Base-by-base conservation (phyloP, 768 basidiomycete species). In the Boletus tomentosulus region DNA sequence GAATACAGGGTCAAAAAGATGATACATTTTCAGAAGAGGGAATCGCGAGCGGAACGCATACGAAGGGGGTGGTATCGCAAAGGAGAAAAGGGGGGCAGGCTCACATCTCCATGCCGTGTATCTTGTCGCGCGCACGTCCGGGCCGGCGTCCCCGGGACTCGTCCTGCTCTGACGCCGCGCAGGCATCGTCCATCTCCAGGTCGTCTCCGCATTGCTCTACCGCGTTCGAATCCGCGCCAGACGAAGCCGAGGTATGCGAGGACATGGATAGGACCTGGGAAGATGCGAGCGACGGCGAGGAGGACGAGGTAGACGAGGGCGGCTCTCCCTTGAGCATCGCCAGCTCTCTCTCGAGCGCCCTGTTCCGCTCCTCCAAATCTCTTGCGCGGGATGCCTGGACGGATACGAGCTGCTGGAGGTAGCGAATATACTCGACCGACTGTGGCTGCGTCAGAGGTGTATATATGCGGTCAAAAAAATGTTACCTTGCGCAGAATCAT, bases 341-440 rank as follows among this genome's bases (percentile, higher is more conserved):
- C 48, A 70, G 8, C 41, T 72, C 69, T n/a, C 54, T 42, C 46
- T 72, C 69, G 50, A 72, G 33, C 43, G 57, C 66, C 43, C 79
- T 78, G 35, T 92, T 78, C 69, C 87, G 83, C 48, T 79, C 78
- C 68, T 93, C 91, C 46, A 93, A 76, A 62, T 91, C 89, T 38
- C 87, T 75, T 66, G 90, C 92, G 10, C 90, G 76, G 41, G 79
- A 80, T 4, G 88, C 87, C 62, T 92, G 91, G 0, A 84, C 86
- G 3, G 79, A 82, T 10, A 93, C 90, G 49, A 93, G 84, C 60
- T 92, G 90, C 66, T 93, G 91, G 11, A 93, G 81, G 68, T 91
- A 92, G 53, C 89, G 80, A 52, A 78, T 78, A 48, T 78, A 78
- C 49, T 78, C 77, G 51, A 78, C 77, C 42, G 77, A 78, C 74